Evolutionary conservation across 23 red algal species (phyloP), one percentile per base, ranked within the genome.

Genomic region (Chondrus crispus): DNA sequence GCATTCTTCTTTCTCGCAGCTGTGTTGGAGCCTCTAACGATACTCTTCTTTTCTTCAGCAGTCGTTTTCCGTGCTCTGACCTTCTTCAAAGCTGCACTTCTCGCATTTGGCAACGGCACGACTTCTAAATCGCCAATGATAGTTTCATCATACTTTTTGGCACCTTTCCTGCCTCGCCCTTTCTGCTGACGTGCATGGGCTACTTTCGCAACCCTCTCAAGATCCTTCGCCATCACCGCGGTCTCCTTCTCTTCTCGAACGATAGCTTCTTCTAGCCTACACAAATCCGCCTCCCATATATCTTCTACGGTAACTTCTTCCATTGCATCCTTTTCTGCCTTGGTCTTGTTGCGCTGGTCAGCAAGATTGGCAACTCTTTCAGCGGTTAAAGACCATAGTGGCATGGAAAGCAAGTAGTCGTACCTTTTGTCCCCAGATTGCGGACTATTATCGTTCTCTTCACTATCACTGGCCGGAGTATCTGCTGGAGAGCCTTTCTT

Each of bases 321-420:
- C 90, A 96, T 93, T 18, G 41, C 80, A 40, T 88, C 58, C 69
- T 80, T 84, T 57, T 99, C 94, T 30, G 26, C 82, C 19, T 80
- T 78, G 41, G 96, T 99, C n/a, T 68, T 84, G 41, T 96, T 87
- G 44, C 91, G 85, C 69, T 99, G 88, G 12, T 52, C 42, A 32
- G 63, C 72, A 42, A 99, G 97, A 9, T 95, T 71, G 13, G 74
- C 64, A 50, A 99, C 95, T 60, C 87, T 85, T 81, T 99, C 97
- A 20, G 75, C 45, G 1, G 97, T 99, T 33, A 99, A 80, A 64
- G 57, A 85, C 80, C 94, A 95, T 19, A 99, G 54, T 1, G 93
- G 91, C 94, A 96, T 99, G 6, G 94, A 92, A 3, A 99, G 94
- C 60, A 99, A 88, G 66, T 96, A 95, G 52, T 99, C 94, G 45